These are phyloP conservation scores for Aspergillus jensenii DNA, from an alignment of 2,329 filamentous ascomycete species.

Conservation along the genomic window DNA sequence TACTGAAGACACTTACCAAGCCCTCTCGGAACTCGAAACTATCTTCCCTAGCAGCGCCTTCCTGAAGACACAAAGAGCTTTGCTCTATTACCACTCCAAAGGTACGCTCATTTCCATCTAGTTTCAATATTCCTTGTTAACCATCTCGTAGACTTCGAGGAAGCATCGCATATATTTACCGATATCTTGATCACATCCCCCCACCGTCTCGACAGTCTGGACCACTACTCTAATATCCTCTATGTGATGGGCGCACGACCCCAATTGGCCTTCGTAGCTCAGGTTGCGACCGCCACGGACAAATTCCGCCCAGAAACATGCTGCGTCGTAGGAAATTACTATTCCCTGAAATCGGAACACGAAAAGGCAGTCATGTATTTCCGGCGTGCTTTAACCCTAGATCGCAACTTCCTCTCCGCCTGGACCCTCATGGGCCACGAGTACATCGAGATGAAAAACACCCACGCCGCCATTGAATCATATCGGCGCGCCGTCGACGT, in stretches of 20 bases:
- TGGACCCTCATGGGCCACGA: conserved; percentile 99
- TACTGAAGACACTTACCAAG: conserved; percentile 70
- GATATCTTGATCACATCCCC: conserved; percentile 68
- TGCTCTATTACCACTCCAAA: conserved; percentile 89
- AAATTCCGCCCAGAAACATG: conserved; percentile 97
- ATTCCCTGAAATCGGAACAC: conserved; percentile 88
- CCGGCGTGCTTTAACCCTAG: conserved; percentile 83
- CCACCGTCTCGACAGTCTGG: conserved; percentile 79
- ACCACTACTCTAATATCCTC: conserved; percentile 96
- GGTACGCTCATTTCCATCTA: conserved; percentile 22
- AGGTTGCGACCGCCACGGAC: conserved; percentile 86
- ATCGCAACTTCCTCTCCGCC: conserved; percentile 85
- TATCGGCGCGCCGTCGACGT: conserved; percentile 94
- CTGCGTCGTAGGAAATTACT: conserved; percentile 96
- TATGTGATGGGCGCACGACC: conserved; percentile 88
- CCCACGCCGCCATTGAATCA: conserved; percentile 94
- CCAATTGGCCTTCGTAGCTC: conserved; percentile 88
- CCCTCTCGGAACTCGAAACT: conserved; percentile 71
- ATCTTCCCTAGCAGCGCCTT: conserved; percentile 90
- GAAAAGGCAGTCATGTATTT: conserved; percentile 99
- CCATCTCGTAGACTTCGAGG: conserved; percentile 56
- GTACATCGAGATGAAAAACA: conserved; percentile 98
- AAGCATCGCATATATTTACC: conserved; percentile 62
- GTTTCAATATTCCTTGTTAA: background rate
- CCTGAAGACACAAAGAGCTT: conserved; percentile 81